These are phyloP conservation scores for Gymnopilus junonius DNA, from an alignment of 768 basidiomycete species.

Conservation along the genomic window DNA sequence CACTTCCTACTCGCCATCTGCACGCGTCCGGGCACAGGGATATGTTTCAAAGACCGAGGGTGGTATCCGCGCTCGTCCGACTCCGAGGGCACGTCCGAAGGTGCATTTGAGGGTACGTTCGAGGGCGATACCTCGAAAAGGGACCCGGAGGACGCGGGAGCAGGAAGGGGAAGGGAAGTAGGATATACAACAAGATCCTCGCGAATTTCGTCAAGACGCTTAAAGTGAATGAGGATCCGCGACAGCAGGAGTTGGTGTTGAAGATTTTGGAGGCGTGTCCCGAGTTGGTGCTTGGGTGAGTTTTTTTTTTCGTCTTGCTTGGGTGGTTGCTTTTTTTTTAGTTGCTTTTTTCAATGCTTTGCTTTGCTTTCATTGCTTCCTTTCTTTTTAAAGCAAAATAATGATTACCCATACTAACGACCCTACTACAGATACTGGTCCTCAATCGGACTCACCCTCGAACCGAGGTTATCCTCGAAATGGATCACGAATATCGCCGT, in stretches of 20 bases:
- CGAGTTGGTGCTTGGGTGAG: slow-evolving; percentile 81
- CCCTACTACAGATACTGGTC: slow-evolving; percentile 79
- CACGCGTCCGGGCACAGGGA: slow-evolving; percentile 77
- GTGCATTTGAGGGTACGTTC: too few relatives aligned
- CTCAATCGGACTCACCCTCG: slow-evolving; percentile 69
- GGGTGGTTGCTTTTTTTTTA: too few relatives aligned
- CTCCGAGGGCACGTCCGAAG: slow-evolving; percentile 30
- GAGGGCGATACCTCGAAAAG: background rate
- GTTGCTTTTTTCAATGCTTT: too few relatives aligned
- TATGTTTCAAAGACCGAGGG: slow-evolving; percentile 88
- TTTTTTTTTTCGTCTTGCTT: slow-evolving; percentile 8
- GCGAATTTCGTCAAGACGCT: slow-evolving; percentile 72
- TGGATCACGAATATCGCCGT: slow-evolving; percentile 93
- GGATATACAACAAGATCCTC: slow-evolving; percentile 83
- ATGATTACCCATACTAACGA: too few relatives aligned
- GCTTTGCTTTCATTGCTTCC: too few relatives aligned
- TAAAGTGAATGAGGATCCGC: slow-evolving; percentile 87
- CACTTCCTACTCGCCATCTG: slow-evolving; percentile 89
- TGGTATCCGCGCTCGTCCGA: slow-evolving; percentile 84
- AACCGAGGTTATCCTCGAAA: slow-evolving; percentile 85
- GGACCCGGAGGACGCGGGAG: slow-evolving; percentile 39
- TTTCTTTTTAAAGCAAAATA: too few relatives aligned
- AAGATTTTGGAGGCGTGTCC: slow-evolving; percentile 85
- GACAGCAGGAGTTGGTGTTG: slow-evolving; percentile 83
- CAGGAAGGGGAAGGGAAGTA: slow-evolving; percentile 39